Conservation (phyloP, 768 basidiomycete genomes). For the Boletus rubescentipes region DNA sequence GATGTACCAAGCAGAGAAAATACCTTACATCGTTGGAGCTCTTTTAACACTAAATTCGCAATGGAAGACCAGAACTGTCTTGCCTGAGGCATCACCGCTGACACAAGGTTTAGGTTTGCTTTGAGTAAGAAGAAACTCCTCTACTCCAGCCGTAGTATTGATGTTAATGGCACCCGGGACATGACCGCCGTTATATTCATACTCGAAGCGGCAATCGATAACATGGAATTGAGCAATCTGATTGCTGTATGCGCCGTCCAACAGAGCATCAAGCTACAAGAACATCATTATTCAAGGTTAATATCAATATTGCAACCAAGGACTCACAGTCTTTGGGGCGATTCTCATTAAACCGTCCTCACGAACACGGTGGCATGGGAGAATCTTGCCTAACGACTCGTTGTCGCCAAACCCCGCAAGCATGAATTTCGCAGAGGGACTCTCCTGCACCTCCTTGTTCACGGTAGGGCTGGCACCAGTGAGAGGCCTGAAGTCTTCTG, state of each 20-base stretch:
- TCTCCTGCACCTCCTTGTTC: constrained; percentile 45
- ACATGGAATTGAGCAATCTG: constrained; percentile 71
- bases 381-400: constrained; percentile 87
- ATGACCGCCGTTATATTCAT: constrained; percentile 94
- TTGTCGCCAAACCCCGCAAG: constrained; percentile 85
- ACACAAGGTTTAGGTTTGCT: constrained; percentile 63
- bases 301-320: neutral
- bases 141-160: constrained; percentile 75
- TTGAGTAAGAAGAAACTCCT: constrained; percentile 72
- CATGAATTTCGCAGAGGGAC: constrained; percentile 56
- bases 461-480: constrained; percentile 62
- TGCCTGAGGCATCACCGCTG: constrained; percentile 71
- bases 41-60: constrained; percentile 97
- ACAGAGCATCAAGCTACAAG: constrained; percentile 68
- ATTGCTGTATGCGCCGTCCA: constrained; percentile 70
- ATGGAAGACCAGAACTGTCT: constrained; percentile 92
- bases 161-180: constrained; percentile 90
- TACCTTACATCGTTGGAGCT: constrained; percentile 89
- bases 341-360: constrained; percentile 97
- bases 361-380: constrained; percentile 90
- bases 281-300: constrained; percentile 1
- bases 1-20: neutral
- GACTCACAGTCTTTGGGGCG: constrained; percentile 69
- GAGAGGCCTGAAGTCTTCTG: constrained; percentile 73
- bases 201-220: constrained; percentile 97